Base-by-base conservation (phyloP, 495 filamentous ascomycete species). In the Cercophora scortea region DNA sequence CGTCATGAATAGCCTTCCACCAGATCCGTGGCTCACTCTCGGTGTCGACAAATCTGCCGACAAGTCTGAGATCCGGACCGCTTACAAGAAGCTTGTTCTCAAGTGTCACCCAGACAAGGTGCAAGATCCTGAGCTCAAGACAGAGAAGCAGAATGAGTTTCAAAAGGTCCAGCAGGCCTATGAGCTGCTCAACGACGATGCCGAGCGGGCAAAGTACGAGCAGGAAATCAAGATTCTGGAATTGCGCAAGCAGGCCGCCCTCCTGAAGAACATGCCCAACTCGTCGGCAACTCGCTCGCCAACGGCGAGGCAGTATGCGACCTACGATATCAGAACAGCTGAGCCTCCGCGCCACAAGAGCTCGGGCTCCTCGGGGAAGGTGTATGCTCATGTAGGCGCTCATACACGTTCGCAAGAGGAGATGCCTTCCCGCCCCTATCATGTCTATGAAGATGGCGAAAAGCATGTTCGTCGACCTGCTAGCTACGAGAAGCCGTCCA, bases 51-150 rank as follows among this genome's bases (percentile, higher is more conserved):
- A 83, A 62, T 81, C 88, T 66, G 89, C 89, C 40, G 78, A 86
- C 47, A 68, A 86, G 17, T 60, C 83, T 19, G 81, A 84, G 53
- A 92, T 98, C 65, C 84, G 89, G 54, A 74, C 78, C 44, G 85
- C 89, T 15, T 86, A 96, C 73, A 87, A 89, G 54, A 97, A 95
- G 70, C 85, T 96, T 19, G 91, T 89, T 49, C 80, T 97, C 51
- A 90, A 89, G 71, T 91, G 84, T 64, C 93, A 98, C 64, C 93
- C 93, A 34, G 93, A 98, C 76, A 97, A 97, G 74, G 81, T 96
- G 46, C 81, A 89, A 60, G 73, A 76, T 42, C 87, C 94, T 55
- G 78, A 84, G 57, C 75, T 84, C 32, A 77, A 74, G 61, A 70
- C 68, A 17, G 70, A 79, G 56, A 93, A 90, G 63, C 79, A 83